Conservation (phyloP, 202 grass and related monocot genomes). For the Cymbopogon flexuosus region DNA sequence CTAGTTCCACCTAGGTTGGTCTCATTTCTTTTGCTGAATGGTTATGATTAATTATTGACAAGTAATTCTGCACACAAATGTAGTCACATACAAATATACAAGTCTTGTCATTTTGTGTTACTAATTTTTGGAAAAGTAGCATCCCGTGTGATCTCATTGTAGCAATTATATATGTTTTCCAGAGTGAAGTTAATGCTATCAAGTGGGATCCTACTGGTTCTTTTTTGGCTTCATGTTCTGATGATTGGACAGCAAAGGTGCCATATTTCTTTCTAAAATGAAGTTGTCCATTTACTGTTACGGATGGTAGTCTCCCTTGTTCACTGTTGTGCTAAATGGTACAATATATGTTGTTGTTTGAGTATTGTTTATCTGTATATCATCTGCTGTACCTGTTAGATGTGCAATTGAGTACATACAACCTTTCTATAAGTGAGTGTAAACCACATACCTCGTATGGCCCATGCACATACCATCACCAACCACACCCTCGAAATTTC, state of each 20-base stretch:
- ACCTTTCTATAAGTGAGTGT: neutral
- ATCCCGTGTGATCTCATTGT: constrained; percentile 10
- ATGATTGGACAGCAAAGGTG: constrained; percentile 93
- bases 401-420: neutral
- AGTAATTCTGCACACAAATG: neutral
- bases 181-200: constrained; percentile 97
- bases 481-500: no score
- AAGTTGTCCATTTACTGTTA: neutral
- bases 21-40: neutral
- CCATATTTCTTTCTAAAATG: constrained; percentile 26
- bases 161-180: constrained; percentile 19
- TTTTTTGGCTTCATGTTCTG: constrained; percentile 91
- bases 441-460: neutral
- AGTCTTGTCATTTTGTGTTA: neutral
- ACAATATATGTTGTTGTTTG: neutral
- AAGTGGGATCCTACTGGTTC: constrained; percentile 97
- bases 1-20: neutral
- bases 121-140: neutral
- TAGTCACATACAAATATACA: constrained; percentile 12
- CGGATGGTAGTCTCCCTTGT: neutral
- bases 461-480: no score
- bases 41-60: neutral
- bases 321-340: neutral
- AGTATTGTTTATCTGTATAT: constrained; percentile 12
- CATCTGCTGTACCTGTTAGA: constrained; percentile 3